Evolutionary conservation across 2,329 filamentous ascomycete species (phyloP).

Genomic region (Colletotrichum sp.): DNA sequence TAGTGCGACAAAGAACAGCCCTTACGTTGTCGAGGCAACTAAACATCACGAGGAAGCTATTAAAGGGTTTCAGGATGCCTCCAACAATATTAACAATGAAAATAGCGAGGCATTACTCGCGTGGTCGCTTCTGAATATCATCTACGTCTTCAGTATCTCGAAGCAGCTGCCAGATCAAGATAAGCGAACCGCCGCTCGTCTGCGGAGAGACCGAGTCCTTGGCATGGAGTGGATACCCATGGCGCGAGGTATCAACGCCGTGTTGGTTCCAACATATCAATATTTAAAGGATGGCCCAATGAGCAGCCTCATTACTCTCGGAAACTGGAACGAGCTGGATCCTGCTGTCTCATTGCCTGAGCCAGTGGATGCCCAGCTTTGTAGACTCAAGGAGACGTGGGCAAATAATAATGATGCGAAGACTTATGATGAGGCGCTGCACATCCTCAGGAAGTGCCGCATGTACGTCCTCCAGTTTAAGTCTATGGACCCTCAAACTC

Average conservation of each 20-base stretch:
- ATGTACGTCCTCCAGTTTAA: slow-evolving; percentile 22
- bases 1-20: background rate
- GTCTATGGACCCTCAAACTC: background rate
- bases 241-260: slow-evolving; percentile 22
- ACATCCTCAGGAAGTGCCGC: slow-evolving; percentile 13
- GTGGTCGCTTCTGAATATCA: slow-evolving; percentile 18
- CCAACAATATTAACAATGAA: background rate
- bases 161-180: background rate
- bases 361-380: slow-evolving; percentile 2
- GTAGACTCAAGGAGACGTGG: slow-evolving; percentile 8
- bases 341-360: background rate
- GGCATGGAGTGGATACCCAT: slow-evolving; percentile 25
- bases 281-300: slow-evolving; percentile 9
- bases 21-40: background rate
- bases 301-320: background rate
- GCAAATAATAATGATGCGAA: background rate
- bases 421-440: slow-evolving; percentile 18
- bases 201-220: slow-evolving; percentile 16
- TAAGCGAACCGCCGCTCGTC: background rate
- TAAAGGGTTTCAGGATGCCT: background rate
- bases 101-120: slow-evolving; percentile 17
- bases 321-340: slow-evolving; percentile 25
- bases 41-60: slow-evolving; percentile 13
- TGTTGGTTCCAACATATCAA: slow-evolving; percentile 11
- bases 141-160: slow-evolving; percentile 15